Conservation (phyloP, 208 protist species). For the Leishmania lainsoni region DNA sequence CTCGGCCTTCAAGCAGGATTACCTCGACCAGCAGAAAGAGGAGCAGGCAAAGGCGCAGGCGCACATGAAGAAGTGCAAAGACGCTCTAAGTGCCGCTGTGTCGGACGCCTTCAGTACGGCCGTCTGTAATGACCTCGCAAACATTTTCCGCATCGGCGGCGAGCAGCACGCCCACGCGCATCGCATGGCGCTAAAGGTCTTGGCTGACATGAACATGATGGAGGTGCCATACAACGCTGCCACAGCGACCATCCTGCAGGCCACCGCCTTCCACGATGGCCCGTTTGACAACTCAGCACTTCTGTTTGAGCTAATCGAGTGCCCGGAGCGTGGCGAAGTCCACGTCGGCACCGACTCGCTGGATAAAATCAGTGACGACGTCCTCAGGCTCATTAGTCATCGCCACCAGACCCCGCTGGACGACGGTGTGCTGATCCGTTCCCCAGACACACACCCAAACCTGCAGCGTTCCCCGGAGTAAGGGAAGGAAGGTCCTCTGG, state of each 20-base stretch:
- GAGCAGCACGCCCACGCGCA: slow-evolving; percentile 74
- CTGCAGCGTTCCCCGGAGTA: slow-evolving; percentile 86
- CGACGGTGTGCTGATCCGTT: slow-evolving; percentile 68
- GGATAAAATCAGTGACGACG: slow-evolving; percentile 61
- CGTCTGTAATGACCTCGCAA: slow-evolving; percentile 87
- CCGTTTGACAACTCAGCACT: slow-evolving; percentile 86
- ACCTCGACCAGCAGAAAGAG: slow-evolving; percentile 80
- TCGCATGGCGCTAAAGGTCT: slow-evolving; percentile 70
- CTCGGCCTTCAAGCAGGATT: slow-evolving; percentile 88
- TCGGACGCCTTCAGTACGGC: slow-evolving; percentile 67
- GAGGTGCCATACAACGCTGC: slow-evolving; percentile 71
- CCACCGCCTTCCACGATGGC: slow-evolving; percentile 77
- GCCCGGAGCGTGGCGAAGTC: slow-evolving; percentile 90
- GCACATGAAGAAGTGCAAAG: slow-evolving; percentile 69
- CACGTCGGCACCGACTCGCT: slow-evolving; percentile 53
- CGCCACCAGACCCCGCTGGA: slow-evolving; percentile 88
- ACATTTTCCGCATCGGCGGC: slow-evolving; percentile 85
- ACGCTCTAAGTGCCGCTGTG: slow-evolving; percentile 57
- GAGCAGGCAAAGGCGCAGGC: slow-evolving; percentile 67
- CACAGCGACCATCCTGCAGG: slow-evolving; percentile 75
- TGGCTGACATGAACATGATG: slow-evolving; percentile 91
- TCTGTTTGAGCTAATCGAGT: slow-evolving; percentile 88
- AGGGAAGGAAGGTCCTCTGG: not conserved
- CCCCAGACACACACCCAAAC: slow-evolving; percentile 77
- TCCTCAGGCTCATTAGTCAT: slow-evolving; percentile 78